Evolutionary conservation across 805 yeast genomes (phyloP).

Genomic region (Zygosaccharomyces lentus): DNA sequence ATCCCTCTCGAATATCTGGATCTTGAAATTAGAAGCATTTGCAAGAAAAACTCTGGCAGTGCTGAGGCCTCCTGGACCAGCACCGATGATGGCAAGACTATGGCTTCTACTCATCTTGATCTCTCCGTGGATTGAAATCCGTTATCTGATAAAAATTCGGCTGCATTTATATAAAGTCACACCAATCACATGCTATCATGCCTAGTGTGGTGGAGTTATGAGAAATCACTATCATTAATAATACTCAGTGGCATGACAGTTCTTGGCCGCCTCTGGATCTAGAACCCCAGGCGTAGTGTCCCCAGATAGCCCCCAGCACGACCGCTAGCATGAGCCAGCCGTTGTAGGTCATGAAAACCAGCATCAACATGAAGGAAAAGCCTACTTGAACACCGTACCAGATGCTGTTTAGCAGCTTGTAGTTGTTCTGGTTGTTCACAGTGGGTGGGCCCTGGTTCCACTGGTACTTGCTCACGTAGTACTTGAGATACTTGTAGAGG

Average conservation of each 20-base stretch:
- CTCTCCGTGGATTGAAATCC: background rate
- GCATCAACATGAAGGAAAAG: constrained; percentile 68
- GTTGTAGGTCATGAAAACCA: constrained; percentile 81
- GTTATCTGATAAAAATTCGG: background rate
- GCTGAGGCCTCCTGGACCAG: constrained; percentile 72
- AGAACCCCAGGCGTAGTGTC: constrained; percentile 57
- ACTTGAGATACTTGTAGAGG: constrained; percentile 53
- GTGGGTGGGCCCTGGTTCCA: constrained; percentile 7
- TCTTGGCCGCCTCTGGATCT: constrained; percentile 13
- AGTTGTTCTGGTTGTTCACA: constrained; percentile 3
- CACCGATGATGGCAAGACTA: constrained; percentile 64
- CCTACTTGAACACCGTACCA: constrained; percentile 64
- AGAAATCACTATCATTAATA: background rate
- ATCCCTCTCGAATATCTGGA: constrained; percentile 60
- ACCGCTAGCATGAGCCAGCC: constrained; percentile 81
- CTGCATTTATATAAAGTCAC: constrained; percentile 1
- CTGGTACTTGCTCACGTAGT: constrained; percentile 13
- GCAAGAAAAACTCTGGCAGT: constrained; percentile 57
- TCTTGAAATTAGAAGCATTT: constrained; percentile 44
- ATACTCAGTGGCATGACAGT: constrained; percentile 25
- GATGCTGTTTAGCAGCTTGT: constrained; percentile 36
- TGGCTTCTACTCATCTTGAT: constrained; percentile 1
- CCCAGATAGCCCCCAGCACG: constrained; percentile 65
- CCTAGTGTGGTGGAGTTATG: constrained; percentile 5
- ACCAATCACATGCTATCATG: background rate